Evolutionary conservation across 495 filamentous ascomycete genomes (phyloP), one percentile per base, ranked within the genome.

Genomic region (Tuber magnatum): DNA sequence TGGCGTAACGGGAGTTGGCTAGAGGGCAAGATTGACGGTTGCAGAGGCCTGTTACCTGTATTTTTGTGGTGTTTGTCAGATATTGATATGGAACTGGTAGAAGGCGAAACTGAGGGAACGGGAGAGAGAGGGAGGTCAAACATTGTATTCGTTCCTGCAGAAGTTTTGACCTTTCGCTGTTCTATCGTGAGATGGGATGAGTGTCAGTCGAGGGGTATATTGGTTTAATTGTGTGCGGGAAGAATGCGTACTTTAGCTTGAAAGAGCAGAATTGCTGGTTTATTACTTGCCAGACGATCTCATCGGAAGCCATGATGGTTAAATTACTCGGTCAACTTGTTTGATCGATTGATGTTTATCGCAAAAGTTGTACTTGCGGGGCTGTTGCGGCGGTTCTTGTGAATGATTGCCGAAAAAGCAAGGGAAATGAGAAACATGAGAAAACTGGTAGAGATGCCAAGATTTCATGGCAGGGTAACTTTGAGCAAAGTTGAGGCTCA

Each of bases 271-370:
- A 97, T 84, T 97, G 93, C 85, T 97, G 90, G 84, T 93, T 93
- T 74, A 97, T 97, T 73, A 96, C 90, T 81, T 94, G 91, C 95
- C 95, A 99, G 80, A 99, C 93, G 78, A 99, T 96, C 84, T 98
- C 95, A 87, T 99, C 95, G 69, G 93, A 97, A 80, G 92, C 89
- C 88, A 90, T 92, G 22, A 48, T 65, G 28, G 56, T 38, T n/a
- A n/a, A n/a, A n/a, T n/a, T 41, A 74, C 38, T 79, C 12, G 40
- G 71, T 46, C 20, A n/a, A 69, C 32, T 65, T 32, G 28, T 35
- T 65, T 35, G 56, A 20, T 65, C 56, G 56, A 35, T 65, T 65
- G 14, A 35, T 65, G 56, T 20, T 65, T 68, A 44, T 73, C n/a
- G 56, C n/a, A 43, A 46, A 39, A 24, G 72, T 77, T 68, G 77